Evolutionary conservation across 148 eudicot species (phyloP), one percentile per base, ranked within the genome.

Genomic region (Amaranthus cruentus): DNA sequence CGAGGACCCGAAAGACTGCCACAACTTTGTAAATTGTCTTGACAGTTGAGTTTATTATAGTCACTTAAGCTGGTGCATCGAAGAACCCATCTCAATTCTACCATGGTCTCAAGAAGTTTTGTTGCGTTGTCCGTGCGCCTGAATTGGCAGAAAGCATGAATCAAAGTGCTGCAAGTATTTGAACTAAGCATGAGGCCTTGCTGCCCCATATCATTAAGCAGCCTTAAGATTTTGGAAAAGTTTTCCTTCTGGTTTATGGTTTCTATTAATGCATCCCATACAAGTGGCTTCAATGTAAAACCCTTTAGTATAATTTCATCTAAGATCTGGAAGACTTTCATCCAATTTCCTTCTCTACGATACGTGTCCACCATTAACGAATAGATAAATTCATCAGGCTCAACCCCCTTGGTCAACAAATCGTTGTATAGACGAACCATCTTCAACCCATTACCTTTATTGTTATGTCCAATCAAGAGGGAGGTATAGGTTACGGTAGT

Each of bases 341-440:
- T 78, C 81, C 86, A 79, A 76, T 80, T 83, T 47, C 90, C 89
- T 66, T 85, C 86, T 81, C 85, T 79, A 59, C 54, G 77, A 75
- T 70, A 75, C 47, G 86, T 82, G 60, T 79, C 86, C 66, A 87
- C 74, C 84, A 92, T 81, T 63, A 79, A 60, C 65, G 76, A 77
- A 56, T 82, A 88, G 6, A 84, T 76, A 44, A 74, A 80, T 69
- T 88, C 87, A 82, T 92, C 90, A 64, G 88, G 88, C 76, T 88
- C 84, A 59, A 90, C 67, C 65, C 90, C 96, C 70, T 74, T 87
- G 71, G 75, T 81, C 82, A 84, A 81, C 81, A 93, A 52, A 54
- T 90, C 89, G n/a, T 85, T 85, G 77, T 86, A 91, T 48, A 93
- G 81, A 50, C 84, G 74, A 58, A 81, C 73, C 91, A 89, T 86